Evolutionary conservation across 2,329 filamentous ascomycete genomes (phyloP), one percentile per base, ranked within the genome.

Genomic region (Pseudogymnoascus sp.): DNA sequence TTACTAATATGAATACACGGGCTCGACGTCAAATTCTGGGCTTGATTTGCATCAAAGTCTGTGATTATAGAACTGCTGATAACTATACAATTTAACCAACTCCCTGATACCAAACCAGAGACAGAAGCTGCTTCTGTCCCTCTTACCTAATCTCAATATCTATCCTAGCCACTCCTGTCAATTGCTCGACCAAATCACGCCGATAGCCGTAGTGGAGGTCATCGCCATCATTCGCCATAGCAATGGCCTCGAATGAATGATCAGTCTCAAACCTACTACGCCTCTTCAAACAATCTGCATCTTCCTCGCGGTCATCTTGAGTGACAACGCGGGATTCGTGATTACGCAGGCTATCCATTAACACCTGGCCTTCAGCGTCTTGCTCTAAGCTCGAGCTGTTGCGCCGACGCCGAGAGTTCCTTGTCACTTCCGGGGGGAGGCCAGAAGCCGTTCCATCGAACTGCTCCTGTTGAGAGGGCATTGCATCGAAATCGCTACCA

Each of bases 81-180:
- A 56, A 56, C 50, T 8, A 56, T 56, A 56, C 50, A 56, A 56
- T 56, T 56, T 56, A 34, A 21, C 28, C 28, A 56, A 56, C 14
- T 21, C 6, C 28, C 28, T 21, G 28, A 36, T 56, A 34, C 28
- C 50, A 34, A 56, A 14, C 28, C n/a, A 56, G 28, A 18, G 25
- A 56, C 50, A 34, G 5, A 56, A 12, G 28, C 50, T 34, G 28
- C 10, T 34, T 18, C 28, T 34, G n/a, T 14, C 8, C 28, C 59
- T 25, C 62, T 59, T 66, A 71, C 40, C 67, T 62, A 61, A 78
- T 72, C 67, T 77, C 75, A 67, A 78, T 68, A 63, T 78, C 74
- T 59, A 79, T 70, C 66, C 75, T 72, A 31, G 73, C 70, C 62
- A 77, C 72, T 10, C 74, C 74, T n/a, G 68, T 72, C 21, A 74